Base-by-base conservation (phyloP, 179 eudicot species). In the Silene coronaria region DNA sequence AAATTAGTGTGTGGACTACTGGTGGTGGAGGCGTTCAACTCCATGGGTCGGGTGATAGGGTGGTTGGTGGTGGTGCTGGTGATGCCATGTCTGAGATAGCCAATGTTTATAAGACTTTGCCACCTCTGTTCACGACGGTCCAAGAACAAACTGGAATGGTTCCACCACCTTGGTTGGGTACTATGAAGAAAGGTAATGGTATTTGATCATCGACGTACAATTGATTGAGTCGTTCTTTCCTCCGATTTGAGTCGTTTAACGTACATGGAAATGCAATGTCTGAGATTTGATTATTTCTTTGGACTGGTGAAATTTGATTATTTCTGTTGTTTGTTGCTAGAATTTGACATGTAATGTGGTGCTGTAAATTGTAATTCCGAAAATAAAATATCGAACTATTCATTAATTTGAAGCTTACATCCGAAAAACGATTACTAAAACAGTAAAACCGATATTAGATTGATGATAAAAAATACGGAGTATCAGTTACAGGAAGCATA, bases 101-200 rank as follows among this genome's bases (percentile, higher is more conserved):
- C 1, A 79, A 65, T 64, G 68, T 84, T 45, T 84, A 84, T 64
- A 61, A 58, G 63, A 78, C 78, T 42, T 48, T 84, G 63, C 86
- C 86, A 6, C 86, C 86, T 0, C 36, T 84, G 70, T 38, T 84
- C 26, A 81, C 77, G 67, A 84, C 86, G 0, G 84, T 84, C 0
- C 76, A 84, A 19, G 86, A 84, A 55, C 86, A 84, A 42, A 84
- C 86, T 14, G 80, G 88, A 22, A 79, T 83, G 81, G 7, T 55
- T 60, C 86, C 88, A 7, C 88, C 86, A 28, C 30, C 87, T 6
- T 81, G 84, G 84, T 67, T 81, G 55, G 84, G 82, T 3, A 76
- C 68, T 0, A 10, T 80, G 0, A 75, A 72, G 22, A 51, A 75
- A 12, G 68, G 17, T 4, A 32, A 8, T 6, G 5, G 8, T 68